A percentile compares a stretch with the other conserved stretches of the same genome.
These are phyloP conservation scores for Cryptococcus sp. DNA, from an alignment of 1,284 basidiomycete species.

Conservation along the genomic window DNA sequence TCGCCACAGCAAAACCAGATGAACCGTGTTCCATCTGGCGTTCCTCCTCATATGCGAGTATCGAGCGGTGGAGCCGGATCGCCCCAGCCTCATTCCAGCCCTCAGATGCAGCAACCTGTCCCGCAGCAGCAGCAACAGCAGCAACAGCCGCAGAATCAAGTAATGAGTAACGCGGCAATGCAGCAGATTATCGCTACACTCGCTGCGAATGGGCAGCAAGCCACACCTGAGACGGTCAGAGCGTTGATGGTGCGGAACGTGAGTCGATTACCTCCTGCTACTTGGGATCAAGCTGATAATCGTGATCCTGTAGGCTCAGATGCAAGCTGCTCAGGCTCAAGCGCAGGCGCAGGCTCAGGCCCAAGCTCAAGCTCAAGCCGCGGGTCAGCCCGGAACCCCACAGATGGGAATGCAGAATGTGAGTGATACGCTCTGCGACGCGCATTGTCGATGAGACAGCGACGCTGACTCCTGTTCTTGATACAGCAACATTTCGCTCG, in stretches of 20 bases:
- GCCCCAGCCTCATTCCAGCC: constrained; percentile 21
- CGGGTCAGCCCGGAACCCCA: constrained; percentile 14
- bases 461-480: neutral
- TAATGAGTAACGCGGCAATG: constrained; percentile 20
- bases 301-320: neutral
- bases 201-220: constrained; percentile 34
- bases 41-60: too few relatives aligned
- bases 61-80: constrained; percentile 15
- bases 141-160: neutral
- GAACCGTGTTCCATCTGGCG: constrained; percentile 18
- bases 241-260: constrained; percentile 32
- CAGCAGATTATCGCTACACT: constrained; percentile 39
- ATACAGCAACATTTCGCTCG: constrained; percentile 20
- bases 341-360: constrained; percentile 12
- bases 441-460: neutral
- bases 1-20: constrained; percentile 21
- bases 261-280: constrained; percentile 7
- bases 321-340: constrained; percentile 5
- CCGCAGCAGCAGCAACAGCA: neutral
- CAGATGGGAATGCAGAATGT: constrained; percentile 22
- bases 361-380: constrained; percentile 9
- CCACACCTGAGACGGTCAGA: constrained; percentile 39
- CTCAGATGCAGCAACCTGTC: constrained; percentile 1
- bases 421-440: constrained; percentile 12
- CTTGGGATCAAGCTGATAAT: neutral